Evolutionary conservation across 306 rosid genomes (phyloP).

Genomic region (Quercus ilex): DNA sequence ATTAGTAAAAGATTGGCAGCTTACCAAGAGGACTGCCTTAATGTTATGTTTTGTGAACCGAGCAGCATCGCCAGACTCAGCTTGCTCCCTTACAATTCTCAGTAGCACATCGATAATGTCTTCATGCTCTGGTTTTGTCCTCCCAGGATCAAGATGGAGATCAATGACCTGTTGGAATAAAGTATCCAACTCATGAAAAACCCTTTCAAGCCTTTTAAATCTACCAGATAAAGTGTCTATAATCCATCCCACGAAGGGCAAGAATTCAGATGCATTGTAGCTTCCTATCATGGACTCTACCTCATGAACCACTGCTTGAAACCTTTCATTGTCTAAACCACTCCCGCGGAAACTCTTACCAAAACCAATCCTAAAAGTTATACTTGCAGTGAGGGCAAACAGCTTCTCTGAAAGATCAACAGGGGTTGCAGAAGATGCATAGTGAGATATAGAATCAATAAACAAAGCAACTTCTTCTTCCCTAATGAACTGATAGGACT

Average conservation of each 20-base stretch:
- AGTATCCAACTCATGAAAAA: slow-evolving; percentile 23
- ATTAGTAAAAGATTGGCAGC: background rate
- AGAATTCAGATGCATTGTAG: slow-evolving; percentile 25
- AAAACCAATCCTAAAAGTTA: slow-evolving; percentile 21
- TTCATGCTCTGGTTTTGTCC: slow-evolving; percentile 13
- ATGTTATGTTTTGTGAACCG: slow-evolving; percentile 12
- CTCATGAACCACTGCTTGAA: slow-evolving; percentile 17
- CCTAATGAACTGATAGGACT: slow-evolving; percentile 21
- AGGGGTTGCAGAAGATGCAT: slow-evolving; percentile 8
- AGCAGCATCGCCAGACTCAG: background rate
- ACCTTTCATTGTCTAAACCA: background rate
- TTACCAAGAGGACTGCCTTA: slow-evolving; percentile 43
- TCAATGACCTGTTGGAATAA: slow-evolving; percentile 36
- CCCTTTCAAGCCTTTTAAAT: slow-evolving; percentile 22
- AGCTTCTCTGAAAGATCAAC: slow-evolving; percentile 3
- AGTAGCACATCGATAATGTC: slow-evolving; percentile 42
- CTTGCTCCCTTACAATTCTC: slow-evolving; percentile 29
- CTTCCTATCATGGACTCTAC: slow-evolving; percentile 23
- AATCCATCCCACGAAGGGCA: slow-evolving; percentile 36
- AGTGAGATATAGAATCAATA: slow-evolving; percentile 4
- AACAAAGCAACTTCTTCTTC: slow-evolving; percentile 28
- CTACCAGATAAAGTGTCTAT: slow-evolving; percentile 23
- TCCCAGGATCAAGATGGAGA: slow-evolving; percentile 24
- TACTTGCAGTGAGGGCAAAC: background rate
- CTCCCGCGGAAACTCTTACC: slow-evolving; percentile 20